These are phyloP conservation scores for Earliella scabrosa DNA, from an alignment of 1,284 basidiomycete genomes.

Conservation along the genomic window DNA sequence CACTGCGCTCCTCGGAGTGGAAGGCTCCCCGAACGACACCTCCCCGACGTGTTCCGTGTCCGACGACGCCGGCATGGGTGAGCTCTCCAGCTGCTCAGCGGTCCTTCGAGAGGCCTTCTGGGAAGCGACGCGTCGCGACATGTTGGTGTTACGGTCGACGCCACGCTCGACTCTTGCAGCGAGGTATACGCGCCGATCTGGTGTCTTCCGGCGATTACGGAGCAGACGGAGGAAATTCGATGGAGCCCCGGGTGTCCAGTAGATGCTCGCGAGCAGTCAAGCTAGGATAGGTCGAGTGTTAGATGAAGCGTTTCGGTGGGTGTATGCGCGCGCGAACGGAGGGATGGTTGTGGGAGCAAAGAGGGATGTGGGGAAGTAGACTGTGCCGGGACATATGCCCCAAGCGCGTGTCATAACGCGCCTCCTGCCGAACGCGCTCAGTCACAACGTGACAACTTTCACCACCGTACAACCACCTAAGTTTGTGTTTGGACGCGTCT, in stretches of 20 bases:
- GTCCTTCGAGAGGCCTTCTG: constrained; percentile 30
- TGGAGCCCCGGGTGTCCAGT: too few relatives aligned
- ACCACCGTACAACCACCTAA: neutral
- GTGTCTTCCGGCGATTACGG: constrained; percentile 8
- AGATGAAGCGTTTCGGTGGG: neutral
- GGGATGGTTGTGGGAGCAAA: constrained; percentile 2
- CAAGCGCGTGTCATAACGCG: constrained; percentile 16
- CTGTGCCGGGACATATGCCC: neutral
- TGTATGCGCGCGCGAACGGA: neutral
- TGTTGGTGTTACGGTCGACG: neutral
- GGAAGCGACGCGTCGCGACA: constrained; percentile 30
- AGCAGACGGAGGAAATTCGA: neutral
- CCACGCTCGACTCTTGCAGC: neutral
- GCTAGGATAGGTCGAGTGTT: neutral
- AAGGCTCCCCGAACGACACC: constrained; percentile 29
- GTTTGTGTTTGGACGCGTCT: neutral
- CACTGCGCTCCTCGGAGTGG: constrained; percentile 17
- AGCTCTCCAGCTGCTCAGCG: constrained; percentile 33
- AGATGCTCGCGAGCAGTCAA: neutral
- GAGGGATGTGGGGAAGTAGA: neutral
- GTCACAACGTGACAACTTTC: constrained; percentile 19
- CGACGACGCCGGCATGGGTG: constrained; percentile 19
- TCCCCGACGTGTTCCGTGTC: constrained; percentile 22
- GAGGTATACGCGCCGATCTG: constrained; percentile 6
- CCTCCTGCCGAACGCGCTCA: constrained; percentile 14